Base-by-base conservation (phyloP, 768 basidiomycete species). In the Candolleomyces eurysporus region DNA sequence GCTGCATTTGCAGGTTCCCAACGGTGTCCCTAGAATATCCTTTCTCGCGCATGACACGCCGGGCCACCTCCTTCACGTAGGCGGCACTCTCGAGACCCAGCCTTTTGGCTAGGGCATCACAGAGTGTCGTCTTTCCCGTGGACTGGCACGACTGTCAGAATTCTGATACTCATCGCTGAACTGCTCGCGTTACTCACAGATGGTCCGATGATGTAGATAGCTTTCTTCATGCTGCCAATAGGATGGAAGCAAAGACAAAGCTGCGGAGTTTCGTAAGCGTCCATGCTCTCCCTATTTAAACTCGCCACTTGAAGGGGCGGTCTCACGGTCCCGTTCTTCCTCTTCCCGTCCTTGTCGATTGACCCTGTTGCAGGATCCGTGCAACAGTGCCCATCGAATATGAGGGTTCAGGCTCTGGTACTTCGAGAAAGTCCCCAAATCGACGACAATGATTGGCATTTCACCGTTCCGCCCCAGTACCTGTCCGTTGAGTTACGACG, bases 41-140 rank as follows among this genome's bases (percentile, higher is more conserved):
- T 19, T 76, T 75, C 8, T 65, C 66, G 57, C 67, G 72, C 81
- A 90, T 87, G 45, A 89, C 79, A 26, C 73, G 69, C 31, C 88
- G 76, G 3, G 88, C 88, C 21, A 87, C 83, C 69, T 90, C 88
- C 22, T 75, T 82, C 60, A 90, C 79, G 59, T 80, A 80, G 32
- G 77, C 78, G 32, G 68, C 60, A 17, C 67, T 66, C 2, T 63
- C 57, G 32, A 89, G 61, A 1, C 72, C 71, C 10, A 87, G 66
- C 42, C 75, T 73, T 49, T 73, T 63, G 0, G 78, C 78, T 0
- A 88, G 69, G 2, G 84, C 83, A 40, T 78, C 69, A 68, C 85
- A 88, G 3, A 89, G 77, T 0, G 87, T 89, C 26, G 88, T 86
- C 70, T 90, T 90, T n/a, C 88, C 88, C 13, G 84, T 84, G 16